Evolutionary conservation across 2,329 filamentous ascomycete species (phyloP).

Genomic region (Penicillium carneum): DNA sequence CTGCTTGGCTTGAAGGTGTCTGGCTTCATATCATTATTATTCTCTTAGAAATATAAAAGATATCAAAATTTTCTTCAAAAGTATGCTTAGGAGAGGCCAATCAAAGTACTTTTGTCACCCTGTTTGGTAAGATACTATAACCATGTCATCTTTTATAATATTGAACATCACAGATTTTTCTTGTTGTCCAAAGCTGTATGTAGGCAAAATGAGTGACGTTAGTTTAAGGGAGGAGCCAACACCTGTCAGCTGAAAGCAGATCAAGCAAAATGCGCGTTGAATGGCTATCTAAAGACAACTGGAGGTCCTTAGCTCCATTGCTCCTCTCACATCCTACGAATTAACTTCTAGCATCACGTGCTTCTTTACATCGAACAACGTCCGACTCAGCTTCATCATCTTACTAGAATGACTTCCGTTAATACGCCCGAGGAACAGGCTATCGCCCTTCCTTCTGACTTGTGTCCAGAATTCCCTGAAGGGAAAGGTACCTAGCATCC

Average conservation of each 20-base stretch:
- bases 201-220: neutral
- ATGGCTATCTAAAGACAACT: neutral
- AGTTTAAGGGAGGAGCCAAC: too few relatives aligned
- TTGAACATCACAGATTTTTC: neutral
- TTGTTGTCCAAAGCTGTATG: too few relatives aligned
- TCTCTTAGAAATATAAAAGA: neutral
- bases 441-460: constrained; percentile 2
- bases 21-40: neutral
- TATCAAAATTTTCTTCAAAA: neutral
- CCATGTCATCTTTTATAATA: neutral
- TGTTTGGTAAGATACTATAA: neutral
- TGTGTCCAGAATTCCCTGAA: neutral
- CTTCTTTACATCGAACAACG: too few relatives aligned
- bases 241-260: neutral
- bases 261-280: neutral
- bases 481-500: neutral
- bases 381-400: neutral
- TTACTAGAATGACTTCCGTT: neutral
- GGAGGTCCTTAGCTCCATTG: neutral
- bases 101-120: neutral
- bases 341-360: neutral
- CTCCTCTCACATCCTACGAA: neutral
- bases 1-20: neutral
- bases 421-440: constrained; percentile 3
- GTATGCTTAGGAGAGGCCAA: neutral